Evolutionary conservation across 1,284 basidiomycete species (phyloP).

Genomic region (Termitomyces sp.): DNA sequence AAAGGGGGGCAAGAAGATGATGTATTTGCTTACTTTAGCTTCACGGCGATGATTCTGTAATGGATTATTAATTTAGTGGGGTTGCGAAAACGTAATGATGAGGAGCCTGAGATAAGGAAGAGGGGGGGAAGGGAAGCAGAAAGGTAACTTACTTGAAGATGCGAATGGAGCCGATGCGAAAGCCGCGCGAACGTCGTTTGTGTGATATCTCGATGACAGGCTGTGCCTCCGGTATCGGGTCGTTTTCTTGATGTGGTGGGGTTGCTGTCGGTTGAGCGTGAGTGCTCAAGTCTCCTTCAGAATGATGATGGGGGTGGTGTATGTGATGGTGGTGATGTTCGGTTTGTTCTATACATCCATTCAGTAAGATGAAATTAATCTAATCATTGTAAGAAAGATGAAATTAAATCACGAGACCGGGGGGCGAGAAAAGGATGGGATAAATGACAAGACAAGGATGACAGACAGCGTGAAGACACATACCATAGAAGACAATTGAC

Average conservation of each 20-base stretch:
- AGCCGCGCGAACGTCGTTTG: slow-evolving; percentile 17
- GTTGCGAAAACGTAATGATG: slow-evolving; percentile 2
- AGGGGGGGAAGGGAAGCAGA: slow-evolving; percentile 6
- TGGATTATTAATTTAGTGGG: background rate
- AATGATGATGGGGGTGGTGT: slow-evolving; percentile 7
- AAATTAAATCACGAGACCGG: background rate
- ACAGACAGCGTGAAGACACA: background rate
- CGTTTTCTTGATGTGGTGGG: slow-evolving; percentile 1
- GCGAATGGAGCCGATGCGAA: slow-evolving; percentile 22
- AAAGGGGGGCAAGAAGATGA: background rate
- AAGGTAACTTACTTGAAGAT: slow-evolving; percentile 22
- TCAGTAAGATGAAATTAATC: background rate
- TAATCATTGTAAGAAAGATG: background rate
- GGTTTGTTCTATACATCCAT: slow-evolving; percentile 8
- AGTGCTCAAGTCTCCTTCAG: background rate
- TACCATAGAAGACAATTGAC: slow-evolving; percentile 17
- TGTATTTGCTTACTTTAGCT: slow-evolving; percentile 16
- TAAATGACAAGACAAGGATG: background rate
- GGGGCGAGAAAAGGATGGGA: background rate
- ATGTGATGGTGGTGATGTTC: slow-evolving; percentile 10
- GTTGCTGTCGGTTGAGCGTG: background rate
- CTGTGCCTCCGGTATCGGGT: background rate
- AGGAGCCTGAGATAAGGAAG: background rate
- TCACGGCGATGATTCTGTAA: slow-evolving; percentile 19
- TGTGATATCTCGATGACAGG: slow-evolving; percentile 11